Evolutionary conservation across 208 protist species (phyloP), one percentile per base, ranked within the genome.

Genomic region (Leishmania arabica): DNA sequence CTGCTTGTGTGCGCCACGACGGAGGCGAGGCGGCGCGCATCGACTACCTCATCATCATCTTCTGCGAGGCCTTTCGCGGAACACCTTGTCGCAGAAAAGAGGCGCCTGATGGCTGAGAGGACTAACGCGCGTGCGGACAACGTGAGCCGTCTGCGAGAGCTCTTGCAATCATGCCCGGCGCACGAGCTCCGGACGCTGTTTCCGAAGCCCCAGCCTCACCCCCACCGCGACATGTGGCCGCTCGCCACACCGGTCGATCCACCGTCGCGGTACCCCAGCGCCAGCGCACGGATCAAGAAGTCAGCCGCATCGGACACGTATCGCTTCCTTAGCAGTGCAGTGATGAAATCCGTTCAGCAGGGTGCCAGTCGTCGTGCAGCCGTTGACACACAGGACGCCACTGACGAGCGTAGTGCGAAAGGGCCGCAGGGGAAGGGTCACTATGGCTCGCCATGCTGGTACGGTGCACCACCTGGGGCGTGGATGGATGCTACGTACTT

Each of bases 401-500:
- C 40, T 31, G 37, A 8, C 9, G 42, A 51, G 45, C n/a, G 27
- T 13, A 17, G 69, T n/a, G 45, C 49, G 27, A 73, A 73, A 11
- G 31, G 31, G 31, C 69, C 19, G 37, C 69, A 19, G n/a, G 45
- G 37, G n/a, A 19, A 54, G 42, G 27, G 40, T 31, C 54, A 73
- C 69, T 47, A 51, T 37, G 27, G 31, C 69, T 73, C 69, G 40
- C 69, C 17, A 37, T 37, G 64, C 73, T 85, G 82, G 82, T 85
- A 82, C 56, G 77, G 82, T 15, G 64, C 58, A 17, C 73, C 82
- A 1, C 82, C 84, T 8, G 87, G 87, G 27, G 70, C 75, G 42
- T 47, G 75, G 9, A 60, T 75, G 34, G 65, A 85, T n/a, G 74
- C 82, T 9, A 17, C 69, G 27, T 90, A 90, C 79, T 86, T 90